Evolutionary conservation across 305 asterid genomes (phyloP).

Genomic region (Fraxinus platypoda): DNA sequence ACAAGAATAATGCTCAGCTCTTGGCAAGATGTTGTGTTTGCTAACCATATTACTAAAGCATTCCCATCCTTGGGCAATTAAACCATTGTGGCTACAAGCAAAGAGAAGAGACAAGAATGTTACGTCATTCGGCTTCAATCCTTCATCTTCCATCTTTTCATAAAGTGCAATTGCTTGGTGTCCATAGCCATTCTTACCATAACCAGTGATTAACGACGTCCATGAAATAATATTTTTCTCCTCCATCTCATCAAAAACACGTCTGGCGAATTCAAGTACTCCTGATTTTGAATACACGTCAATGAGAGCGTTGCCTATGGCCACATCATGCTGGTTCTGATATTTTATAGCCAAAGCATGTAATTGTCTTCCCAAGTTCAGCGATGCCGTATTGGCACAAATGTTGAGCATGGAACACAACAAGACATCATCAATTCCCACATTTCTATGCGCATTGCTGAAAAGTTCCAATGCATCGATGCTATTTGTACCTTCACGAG

Average conservation of each 20-base stretch:
- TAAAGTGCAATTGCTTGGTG: slow-evolving; percentile 42
- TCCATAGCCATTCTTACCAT: slow-evolving; percentile 47
- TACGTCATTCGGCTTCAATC: slow-evolving; percentile 47
- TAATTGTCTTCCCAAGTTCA: slow-evolving; percentile 48
- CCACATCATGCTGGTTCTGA: slow-evolving; percentile 35
- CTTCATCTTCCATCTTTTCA: slow-evolving; percentile 45
- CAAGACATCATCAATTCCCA: slow-evolving; percentile 32
- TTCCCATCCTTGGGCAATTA: slow-evolving; percentile 43
- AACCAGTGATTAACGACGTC: slow-evolving; percentile 55
- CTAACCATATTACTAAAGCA: slow-evolving; percentile 40
- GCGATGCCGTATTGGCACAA: slow-evolving; percentile 47
- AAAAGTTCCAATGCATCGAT: slow-evolving; percentile 35
- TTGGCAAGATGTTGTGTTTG: slow-evolving; percentile 37
- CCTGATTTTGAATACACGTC: slow-evolving; percentile 69
- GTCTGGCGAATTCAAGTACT: slow-evolving; percentile 42
- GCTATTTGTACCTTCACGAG: slow-evolving; percentile 35
- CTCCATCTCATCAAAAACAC: slow-evolving; percentile 43
- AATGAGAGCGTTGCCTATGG: slow-evolving; percentile 47
- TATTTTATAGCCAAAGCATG: slow-evolving; percentile 41
- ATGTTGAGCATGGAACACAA: slow-evolving; percentile 52
- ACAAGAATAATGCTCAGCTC: slow-evolving; percentile 53
- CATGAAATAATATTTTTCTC: slow-evolving; percentile 54
- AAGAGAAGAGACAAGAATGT: slow-evolving; percentile 55
- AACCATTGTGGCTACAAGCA: slow-evolving; percentile 56
- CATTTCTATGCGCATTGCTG: slow-evolving; percentile 27